Percentiles rank a stretch among this genome's conserved stretches.
These are phyloP conservation scores for Sonneratia alba DNA, from an alignment of 345 rosid genomes.

Conservation along the genomic window DNA sequence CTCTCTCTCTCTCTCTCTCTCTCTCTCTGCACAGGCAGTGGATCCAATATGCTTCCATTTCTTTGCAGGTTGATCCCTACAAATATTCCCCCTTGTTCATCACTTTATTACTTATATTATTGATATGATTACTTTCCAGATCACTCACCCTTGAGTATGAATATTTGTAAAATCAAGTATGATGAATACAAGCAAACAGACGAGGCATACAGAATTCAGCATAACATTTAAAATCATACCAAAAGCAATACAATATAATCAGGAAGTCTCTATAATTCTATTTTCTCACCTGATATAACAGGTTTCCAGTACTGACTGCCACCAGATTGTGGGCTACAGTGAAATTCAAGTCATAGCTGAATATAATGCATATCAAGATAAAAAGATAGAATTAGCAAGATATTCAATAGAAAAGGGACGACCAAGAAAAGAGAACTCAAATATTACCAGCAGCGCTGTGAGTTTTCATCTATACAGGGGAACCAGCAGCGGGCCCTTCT, in stretches of 20 bases:
- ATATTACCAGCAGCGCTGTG: slow-evolving; percentile 78
- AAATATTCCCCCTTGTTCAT: not conserved
- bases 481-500: slow-evolving; percentile 97
- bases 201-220: not conserved
- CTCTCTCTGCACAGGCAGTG: not conserved
- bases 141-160: not conserved
- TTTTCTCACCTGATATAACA: slow-evolving; percentile 68
- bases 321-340: slow-evolving; percentile 83
- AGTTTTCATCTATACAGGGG: slow-evolving; percentile 76
- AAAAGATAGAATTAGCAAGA: not conserved
- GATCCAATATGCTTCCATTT: not conserved
- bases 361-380: slow-evolving; percentile 5
- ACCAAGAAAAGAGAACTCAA: not conserved
- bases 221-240: not conserved
- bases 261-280: not conserved
- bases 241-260: not conserved
- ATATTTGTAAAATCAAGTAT: not conserved
- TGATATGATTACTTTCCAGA: not conserved
- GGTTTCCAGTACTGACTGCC: slow-evolving; percentile 84
- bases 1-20: no score
- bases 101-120: not conserved
- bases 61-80: not conserved
- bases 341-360: slow-evolving; percentile 90
- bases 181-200: not conserved
- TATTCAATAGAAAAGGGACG: not conserved